These are phyloP conservation scores for Alternaria conjuncta DNA, from an alignment of 2,329 filamentous ascomycete species.

Conservation along the genomic window DNA sequence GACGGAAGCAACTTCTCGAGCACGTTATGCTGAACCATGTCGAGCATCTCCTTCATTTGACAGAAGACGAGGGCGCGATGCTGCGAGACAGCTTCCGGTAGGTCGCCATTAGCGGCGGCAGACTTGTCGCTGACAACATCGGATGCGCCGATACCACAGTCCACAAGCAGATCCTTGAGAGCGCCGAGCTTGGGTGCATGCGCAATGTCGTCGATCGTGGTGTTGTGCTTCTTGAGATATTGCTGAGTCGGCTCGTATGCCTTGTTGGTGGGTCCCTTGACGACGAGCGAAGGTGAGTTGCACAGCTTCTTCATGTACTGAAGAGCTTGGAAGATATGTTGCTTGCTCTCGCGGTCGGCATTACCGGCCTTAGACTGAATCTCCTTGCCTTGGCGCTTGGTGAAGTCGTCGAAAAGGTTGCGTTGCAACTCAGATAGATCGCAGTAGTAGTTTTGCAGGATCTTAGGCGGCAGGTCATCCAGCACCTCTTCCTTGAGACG, in stretches of 20 bases:
- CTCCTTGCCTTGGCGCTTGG: constrained; percentile 88
- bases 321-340: constrained; percentile 98
- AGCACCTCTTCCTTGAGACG: constrained; percentile 97
- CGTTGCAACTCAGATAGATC: constrained; percentile 94
- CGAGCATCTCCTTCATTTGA: constrained; percentile 99
- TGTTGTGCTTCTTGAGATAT: constrained; percentile 78
- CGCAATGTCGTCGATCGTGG: constrained; percentile 79
- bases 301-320: constrained; percentile 99
- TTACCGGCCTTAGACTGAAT: constrained; percentile 82
- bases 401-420: constrained; percentile 96
- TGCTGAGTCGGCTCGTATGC: constrained; percentile 88
- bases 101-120: constrained; percentile 58
- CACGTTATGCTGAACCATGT: constrained; percentile 96
- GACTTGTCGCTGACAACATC: constrained; percentile 53
- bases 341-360: constrained; percentile 86
- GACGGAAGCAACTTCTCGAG: constrained; percentile 88
- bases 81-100: constrained; percentile 85
- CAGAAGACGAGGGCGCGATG: constrained; percentile 97
- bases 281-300: constrained; percentile 94
- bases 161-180: constrained; percentile 90
- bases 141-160: constrained; percentile 87
- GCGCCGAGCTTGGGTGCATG: constrained; percentile 95
- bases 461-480: constrained; percentile 96
- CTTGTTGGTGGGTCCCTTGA: constrained; percentile 85
- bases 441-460: constrained; percentile 98